A percentile compares a stretch with the other conserved stretches of the same genome.
These are phyloP conservation scores for Macrotyloma uniflorum DNA, from an alignment of 306 rosid species.

Conservation along the genomic window DNA sequence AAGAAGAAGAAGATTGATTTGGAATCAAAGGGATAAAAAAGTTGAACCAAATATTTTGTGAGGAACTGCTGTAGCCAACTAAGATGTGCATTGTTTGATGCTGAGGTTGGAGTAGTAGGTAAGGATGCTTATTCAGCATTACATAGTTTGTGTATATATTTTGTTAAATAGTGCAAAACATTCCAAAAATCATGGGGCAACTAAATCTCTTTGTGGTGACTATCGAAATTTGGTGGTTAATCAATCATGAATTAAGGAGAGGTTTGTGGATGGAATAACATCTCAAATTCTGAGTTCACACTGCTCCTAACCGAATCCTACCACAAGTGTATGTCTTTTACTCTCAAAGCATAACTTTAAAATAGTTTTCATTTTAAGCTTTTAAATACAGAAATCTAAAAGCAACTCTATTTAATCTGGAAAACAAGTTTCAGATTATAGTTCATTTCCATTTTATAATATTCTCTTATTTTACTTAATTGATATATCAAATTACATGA, in stretches of 20 bases:
- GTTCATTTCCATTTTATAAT: neutral
- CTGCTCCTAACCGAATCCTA: constrained; percentile 1
- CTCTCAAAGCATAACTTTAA: neutral
- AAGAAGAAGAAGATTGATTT: neutral
- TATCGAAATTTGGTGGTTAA: constrained; percentile 39
- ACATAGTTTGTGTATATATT: too few relatives aligned
- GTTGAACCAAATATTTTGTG: too few relatives aligned
- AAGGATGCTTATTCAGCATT: neutral
- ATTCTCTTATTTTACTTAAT: neutral
- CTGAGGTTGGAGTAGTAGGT: constrained; percentile 18
- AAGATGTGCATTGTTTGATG: too few relatives aligned
- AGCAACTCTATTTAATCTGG: neutral
- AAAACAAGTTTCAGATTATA: neutral
- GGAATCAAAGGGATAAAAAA: too few relatives aligned
- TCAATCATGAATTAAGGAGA: constrained; percentile 22
- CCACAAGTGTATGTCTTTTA: neutral
- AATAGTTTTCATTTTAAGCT: neutral
- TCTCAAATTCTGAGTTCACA: constrained; percentile 10
- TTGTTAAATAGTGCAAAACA: neutral
- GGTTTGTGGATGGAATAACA: constrained; percentile 12
- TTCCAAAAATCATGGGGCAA: constrained; percentile 1
- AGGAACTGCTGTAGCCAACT: too few relatives aligned
- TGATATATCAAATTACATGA: neutral
- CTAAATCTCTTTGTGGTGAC: neutral
- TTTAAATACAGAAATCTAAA: neutral